Evolutionary conservation across 1,139 yeast genomes (phyloP), one percentile per base, ranked within the genome.

Genomic region (Zygosaccharomyces sapae): DNA sequence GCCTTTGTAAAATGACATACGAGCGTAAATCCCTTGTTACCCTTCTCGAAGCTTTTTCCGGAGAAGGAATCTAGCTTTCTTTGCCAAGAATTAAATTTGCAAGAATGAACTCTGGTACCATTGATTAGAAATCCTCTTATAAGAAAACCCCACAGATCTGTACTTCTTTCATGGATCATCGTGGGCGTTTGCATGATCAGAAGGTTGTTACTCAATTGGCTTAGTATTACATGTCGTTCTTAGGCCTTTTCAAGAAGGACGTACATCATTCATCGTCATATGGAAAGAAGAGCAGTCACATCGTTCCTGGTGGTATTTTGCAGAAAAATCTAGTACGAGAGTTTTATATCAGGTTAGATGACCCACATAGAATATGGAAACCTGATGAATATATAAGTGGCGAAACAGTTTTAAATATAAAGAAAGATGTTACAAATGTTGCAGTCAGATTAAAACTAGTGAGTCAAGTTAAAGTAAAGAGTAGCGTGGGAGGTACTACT

Each of bases 321-420:
- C 44, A 43, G 29, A 55, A 70, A 54, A 70, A 69, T 44, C 67
- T 76, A 5, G 73, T 78, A 51, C 75, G 77, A 45, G 88, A 84
- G 54, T 84, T 86, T 64, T 84, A 79, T 63, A 79, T 87, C 38
- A 74, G 74, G 43, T 69, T 87, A 47, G 84, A 81, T 55, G 81
- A 83, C 49, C 92, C 95, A 1, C 95, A 86, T 65, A 76, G 78
- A 58, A 49, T 58, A 6, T 61, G 67, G 72, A 68, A 71, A 33
- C 88, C 90, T 0, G 85, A 85, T 7, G 89, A 83, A 45, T 77
- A 74, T 54, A 74, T 83, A 3, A 69, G 74, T 1, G 92, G 92
- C 5, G 81, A 79, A 55, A 74, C 80, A 20, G 75, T 80, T 2
- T 67, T 83, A n/a, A 73, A 77, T 6, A 65, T 83, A 40, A 76